Evolutionary conservation across 768 basidiomycete species (phyloP).

Genomic region (Agrocybe chaxingu): DNA sequence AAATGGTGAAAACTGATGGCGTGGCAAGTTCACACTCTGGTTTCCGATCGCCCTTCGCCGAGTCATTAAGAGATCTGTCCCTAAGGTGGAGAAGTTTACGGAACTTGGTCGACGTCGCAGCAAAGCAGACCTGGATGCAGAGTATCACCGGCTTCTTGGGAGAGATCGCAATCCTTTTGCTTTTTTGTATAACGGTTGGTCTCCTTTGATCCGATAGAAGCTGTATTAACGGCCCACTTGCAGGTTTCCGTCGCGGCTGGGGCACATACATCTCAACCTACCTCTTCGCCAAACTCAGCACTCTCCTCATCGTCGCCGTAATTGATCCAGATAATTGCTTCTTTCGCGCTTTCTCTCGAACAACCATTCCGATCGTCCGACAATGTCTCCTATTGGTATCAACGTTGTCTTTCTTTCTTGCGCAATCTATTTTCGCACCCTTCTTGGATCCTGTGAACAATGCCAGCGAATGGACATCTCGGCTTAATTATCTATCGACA

Average conservation of each 20-base stretch:
- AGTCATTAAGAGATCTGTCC: slow-evolving; percentile 55
- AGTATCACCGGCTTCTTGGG: slow-evolving; percentile 64
- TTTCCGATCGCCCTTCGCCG: slow-evolving; percentile 62
- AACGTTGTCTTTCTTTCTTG: slow-evolving; percentile 55
- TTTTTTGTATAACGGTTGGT: slow-evolving; percentile 67
- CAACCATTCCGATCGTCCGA: slow-evolving; percentile 51
- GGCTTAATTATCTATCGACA: slow-evolving; percentile 68
- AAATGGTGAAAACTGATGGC: background rate
- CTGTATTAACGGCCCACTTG: slow-evolving; percentile 4
- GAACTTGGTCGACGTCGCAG: slow-evolving; percentile 67
- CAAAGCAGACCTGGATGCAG: slow-evolving; percentile 55
- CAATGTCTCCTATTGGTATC: slow-evolving; percentile 59
- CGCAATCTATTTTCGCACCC: slow-evolving; percentile 59
- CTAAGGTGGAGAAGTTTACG: slow-evolving; percentile 63
- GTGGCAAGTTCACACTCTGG: slow-evolving; percentile 60
- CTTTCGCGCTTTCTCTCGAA: slow-evolving; percentile 54
- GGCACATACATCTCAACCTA: slow-evolving; percentile 62
- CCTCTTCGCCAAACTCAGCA: slow-evolving; percentile 68
- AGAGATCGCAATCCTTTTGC: slow-evolving; percentile 66
- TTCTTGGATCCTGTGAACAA: slow-evolving; percentile 72
- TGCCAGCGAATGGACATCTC: slow-evolving; percentile 71
- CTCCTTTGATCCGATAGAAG: background rate
- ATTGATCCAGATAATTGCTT: slow-evolving; percentile 72
- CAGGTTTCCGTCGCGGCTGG: slow-evolving; percentile 72
- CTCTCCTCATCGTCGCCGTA: slow-evolving; percentile 61